Percentiles rank a stretch among this genome's conserved stretches.
phyloP scores from a whole-genome alignment of 192 early-diverging fungal genomes.

The Coemansia brasiliensis region DNA sequence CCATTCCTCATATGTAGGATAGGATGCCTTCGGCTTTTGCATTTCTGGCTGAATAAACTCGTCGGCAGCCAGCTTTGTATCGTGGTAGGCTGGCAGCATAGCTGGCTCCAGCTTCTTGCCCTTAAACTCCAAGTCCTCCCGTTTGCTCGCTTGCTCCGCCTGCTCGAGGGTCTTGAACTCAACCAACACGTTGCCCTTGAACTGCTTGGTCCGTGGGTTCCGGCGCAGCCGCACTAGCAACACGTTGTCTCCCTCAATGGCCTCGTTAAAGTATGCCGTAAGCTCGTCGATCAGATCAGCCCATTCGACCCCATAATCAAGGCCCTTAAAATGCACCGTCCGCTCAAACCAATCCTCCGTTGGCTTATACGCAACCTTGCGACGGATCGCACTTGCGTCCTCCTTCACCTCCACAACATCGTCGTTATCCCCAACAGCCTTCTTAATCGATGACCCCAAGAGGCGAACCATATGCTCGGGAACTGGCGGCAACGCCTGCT shows the following conservation, averaged over 20 bases:
- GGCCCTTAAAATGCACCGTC: constrained; percentile 52
- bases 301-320: constrained; percentile 36
- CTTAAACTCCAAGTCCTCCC: constrained; percentile 23
- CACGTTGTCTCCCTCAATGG: constrained; percentile 16
- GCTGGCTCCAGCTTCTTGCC: constrained; percentile 22
- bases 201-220: constrained; percentile 48
- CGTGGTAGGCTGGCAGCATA: constrained; percentile 49
- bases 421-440: constrained; percentile 13
- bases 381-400: constrained; percentile 28
- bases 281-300: constrained; percentile 29
- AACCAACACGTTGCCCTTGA: constrained; percentile 53
- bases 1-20: constrained; percentile 46
- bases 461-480: constrained; percentile 16
- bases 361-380: constrained; percentile 29
- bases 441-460: constrained; percentile 20
- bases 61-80: constrained; percentile 39
- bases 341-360: constrained; percentile 44
- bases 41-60: constrained; percentile 52
- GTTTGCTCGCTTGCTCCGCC: constrained; percentile 30
- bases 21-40: constrained; percentile 39
- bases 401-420: constrained; percentile 41
- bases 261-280: constrained; percentile 24
- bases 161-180: constrained; percentile 33
- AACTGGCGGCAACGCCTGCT: constrained; percentile 9
- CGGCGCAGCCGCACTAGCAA: constrained; percentile 43